Percentiles rank a stretch among this genome's conserved stretches.
Conservation (phyloP, 2,329 filamentous ascomycete species). For the Ophiostoma sp. region DNA sequence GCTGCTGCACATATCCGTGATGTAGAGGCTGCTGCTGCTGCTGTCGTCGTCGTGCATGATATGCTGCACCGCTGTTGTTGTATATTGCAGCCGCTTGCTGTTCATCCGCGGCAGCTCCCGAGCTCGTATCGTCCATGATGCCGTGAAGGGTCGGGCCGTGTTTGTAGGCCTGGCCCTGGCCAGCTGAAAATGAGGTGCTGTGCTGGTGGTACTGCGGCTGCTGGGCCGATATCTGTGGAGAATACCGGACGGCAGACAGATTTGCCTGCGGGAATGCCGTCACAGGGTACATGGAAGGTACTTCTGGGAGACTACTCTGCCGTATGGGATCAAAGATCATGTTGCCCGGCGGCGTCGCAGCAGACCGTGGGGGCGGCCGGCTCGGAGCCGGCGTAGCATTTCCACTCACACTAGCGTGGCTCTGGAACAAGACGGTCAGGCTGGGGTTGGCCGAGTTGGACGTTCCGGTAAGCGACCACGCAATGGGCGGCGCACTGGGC, state of each 20-base stretch:
- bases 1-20: slow-evolving; percentile 28
- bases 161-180: not conserved
- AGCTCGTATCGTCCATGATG: not conserved
- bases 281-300: slow-evolving; percentile 44
- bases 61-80: not conserved
- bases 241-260: slow-evolving; percentile 45
- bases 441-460: slow-evolving; percentile 82
- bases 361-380: slow-evolving; percentile 34
- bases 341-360: slow-evolving; percentile 50
- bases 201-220: not conserved
- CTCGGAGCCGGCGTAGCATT: not conserved
- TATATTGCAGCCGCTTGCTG: not conserved
- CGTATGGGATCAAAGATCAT: slow-evolving; percentile 58
- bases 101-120: not conserved
- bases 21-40: slow-evolving; percentile 22
- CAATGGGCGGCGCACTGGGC: slow-evolving; percentile 55
- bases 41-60: slow-evolving; percentile 20
- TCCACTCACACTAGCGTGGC: slow-evolving; percentile 34
- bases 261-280: slow-evolving; percentile 45
- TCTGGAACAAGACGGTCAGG: slow-evolving; percentile 73
- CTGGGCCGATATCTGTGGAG: slow-evolving; percentile 30
- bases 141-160: not conserved
- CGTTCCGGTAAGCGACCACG: slow-evolving; percentile 82
- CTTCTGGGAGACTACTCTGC: slow-evolving; percentile 50
- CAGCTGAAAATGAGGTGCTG: not conserved